These are phyloP conservation scores for Coemansia sp. DNA, from an alignment of 192 early-diverging fungal species.

Conservation along the genomic window DNA sequence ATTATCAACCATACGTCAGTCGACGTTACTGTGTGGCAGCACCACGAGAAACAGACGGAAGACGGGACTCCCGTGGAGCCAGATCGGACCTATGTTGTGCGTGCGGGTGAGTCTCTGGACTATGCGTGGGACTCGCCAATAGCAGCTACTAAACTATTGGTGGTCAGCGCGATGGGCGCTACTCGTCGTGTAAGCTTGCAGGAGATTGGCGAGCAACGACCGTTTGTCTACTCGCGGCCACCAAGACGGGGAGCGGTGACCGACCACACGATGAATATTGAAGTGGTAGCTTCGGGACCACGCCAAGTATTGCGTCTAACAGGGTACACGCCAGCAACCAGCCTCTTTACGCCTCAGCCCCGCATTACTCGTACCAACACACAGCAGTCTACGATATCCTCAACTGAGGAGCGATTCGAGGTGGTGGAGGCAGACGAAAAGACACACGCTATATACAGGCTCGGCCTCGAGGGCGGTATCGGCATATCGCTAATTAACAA, in stretches of 20 bases:
- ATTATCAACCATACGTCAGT: slow-evolving; percentile 61
- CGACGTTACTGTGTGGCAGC: slow-evolving; percentile 80
- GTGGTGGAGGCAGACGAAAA: slow-evolving; percentile 40
- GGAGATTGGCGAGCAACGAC: slow-evolving; percentile 87
- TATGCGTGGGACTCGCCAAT: slow-evolving; percentile 96
- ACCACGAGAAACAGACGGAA: neutral
- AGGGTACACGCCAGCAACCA: slow-evolving; percentile 66
- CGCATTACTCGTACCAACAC: slow-evolving; percentile 28
- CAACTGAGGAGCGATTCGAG: slow-evolving; percentile 33
- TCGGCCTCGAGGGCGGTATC: slow-evolving; percentile 80
- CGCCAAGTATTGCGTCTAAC: slow-evolving; percentile 71
- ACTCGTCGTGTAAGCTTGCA: slow-evolving; percentile 82
- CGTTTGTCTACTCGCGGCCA: slow-evolving; percentile 73
- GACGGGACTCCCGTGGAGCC: neutral
- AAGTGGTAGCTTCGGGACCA: slow-evolving; percentile 71
- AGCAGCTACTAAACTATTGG: slow-evolving; percentile 68
- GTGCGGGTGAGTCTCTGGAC: slow-evolving; percentile 56
- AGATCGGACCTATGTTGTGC: slow-evolving; percentile 34
- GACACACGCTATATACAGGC: slow-evolving; percentile 61
- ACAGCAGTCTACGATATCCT: slow-evolving; percentile 10
- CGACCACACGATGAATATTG: slow-evolving; percentile 71
- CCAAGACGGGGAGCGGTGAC: slow-evolving; percentile 30
- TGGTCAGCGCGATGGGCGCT: slow-evolving; percentile 72
- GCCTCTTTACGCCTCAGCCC: slow-evolving; percentile 58
- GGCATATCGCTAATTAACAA: slow-evolving; percentile 89